Evolutionary conservation across 306 rosid species (phyloP), one percentile per base, ranked within the genome.

Genomic region (Crotalaria pallida): DNA sequence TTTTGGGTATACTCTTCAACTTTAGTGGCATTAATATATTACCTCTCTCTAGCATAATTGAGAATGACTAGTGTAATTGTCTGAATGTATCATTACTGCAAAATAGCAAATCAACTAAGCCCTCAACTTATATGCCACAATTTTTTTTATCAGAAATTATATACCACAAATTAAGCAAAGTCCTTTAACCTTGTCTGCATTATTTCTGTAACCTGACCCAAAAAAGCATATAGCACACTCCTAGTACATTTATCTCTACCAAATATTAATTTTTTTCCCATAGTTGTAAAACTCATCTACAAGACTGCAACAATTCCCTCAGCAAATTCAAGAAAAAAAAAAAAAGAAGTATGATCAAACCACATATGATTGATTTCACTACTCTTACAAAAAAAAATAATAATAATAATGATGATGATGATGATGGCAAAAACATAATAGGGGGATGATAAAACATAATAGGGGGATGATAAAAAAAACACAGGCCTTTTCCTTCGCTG

Each of bases 401-500:
- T n/a, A n/a, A n/a, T n/a, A n/a, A n/a, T n/a, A n/a, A n/a, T n/a
- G n/a, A n/a, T n/a, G n/a, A n/a, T n/a, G n/a, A n/a, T n/a, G n/a
- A n/a, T n/a, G n/a, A n/a, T n/a, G n/a, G n/a, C n/a, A n/a, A n/a
- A n/a, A n/a, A n/a, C n/a, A n/a, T n/a, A n/a, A n/a, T n/a, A n/a
- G n/a, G n/a, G n/a, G n/a, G n/a, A n/a, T n/a, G n/a, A n/a, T n/a
- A n/a, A n/a, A n/a, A n/a, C n/a, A n/a, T n/a, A n/a, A n/a, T n/a
- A n/a, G n/a, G n/a, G n/a, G n/a, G n/a, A n/a, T n/a, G n/a, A n/a
- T n/a, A n/a, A n/a, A n/a, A n/a, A 69, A 64, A 45, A 70, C 33
- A 76, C 83, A 72, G 58, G 71, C 99, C 96, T 81, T 80, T 81
- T 65, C 76, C 72, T 79, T 80, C 83, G 55, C 69, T 77, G 55